Conservation (phyloP, 495 filamentous ascomycete species). For the Aspergillus egyptiacus region DNA sequence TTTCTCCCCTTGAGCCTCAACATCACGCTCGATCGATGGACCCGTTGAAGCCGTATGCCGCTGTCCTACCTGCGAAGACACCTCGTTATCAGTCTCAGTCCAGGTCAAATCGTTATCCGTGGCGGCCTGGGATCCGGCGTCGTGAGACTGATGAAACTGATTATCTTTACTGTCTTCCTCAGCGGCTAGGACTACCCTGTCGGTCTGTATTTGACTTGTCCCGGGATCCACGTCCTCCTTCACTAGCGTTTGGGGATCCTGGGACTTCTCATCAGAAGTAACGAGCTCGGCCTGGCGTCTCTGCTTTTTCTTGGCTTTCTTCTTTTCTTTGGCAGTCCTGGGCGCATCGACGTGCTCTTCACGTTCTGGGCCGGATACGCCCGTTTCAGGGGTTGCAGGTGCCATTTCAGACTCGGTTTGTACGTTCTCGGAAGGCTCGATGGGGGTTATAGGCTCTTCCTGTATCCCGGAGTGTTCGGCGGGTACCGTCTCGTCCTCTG, state of each 20-base stretch:
- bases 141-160: constrained; percentile 48
- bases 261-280: constrained; percentile 14
- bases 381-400: constrained; percentile 3
- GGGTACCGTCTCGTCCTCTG: constrained; percentile 15
- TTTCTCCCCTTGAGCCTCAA: too few species aligned
- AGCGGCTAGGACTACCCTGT: constrained; percentile 36
- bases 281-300: constrained; percentile 33
- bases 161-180: constrained; percentile 47
- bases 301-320: constrained; percentile 45
- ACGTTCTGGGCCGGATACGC: constrained; percentile 11
- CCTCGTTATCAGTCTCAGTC: constrained; percentile 49
- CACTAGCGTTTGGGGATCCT: constrained; percentile 5
- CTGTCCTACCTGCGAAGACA: constrained; percentile 46
- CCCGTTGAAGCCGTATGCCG: constrained; percentile 34
- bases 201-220: constrained; percentile 14
- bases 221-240: constrained; percentile 14
- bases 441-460: constrained; percentile 4
- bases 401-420: constrained; percentile 11
- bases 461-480: neutral
- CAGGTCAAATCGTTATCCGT: constrained; percentile 39
- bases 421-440: constrained; percentile 8
- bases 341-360: constrained; percentile 24
- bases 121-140: constrained; percentile 31
- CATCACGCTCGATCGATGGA: constrained; percentile 33
- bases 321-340: constrained; percentile 37